Base-by-base conservation (phyloP, 2,329 filamentous ascomycete species). In the Colletotrichum eleusines region DNA sequence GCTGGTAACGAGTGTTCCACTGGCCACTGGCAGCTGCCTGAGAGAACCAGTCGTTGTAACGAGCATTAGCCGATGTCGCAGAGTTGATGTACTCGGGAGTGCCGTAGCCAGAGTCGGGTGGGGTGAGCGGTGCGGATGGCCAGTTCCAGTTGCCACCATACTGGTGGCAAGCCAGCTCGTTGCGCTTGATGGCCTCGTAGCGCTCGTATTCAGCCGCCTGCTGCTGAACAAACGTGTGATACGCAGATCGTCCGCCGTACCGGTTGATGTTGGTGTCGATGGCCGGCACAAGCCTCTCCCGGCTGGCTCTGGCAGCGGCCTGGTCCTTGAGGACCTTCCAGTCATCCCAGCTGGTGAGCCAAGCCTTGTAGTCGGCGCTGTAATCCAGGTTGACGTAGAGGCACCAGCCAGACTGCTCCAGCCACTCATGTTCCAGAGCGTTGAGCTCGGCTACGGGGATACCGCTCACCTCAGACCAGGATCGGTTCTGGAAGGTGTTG, bases 401-500 rank as follows among this genome's bases (percentile, higher is more conserved):
- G 74, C 91, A 88, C 91, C 94, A 97, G 75, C 90, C 87, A 79
- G 97, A 96, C 51, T 91, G 90, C 66, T 89, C 86, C 50, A 98
- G 87, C 95, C 95, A 98, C 76, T 97, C 92, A 76, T 92, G 89
- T 84, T 98, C 95, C 80, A 97, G 88, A 71, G 87, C 85, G 83
- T 97, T 97, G 75, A 98, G 87, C 78, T 97, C 94, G 3, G 88
- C 83, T 26, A 97, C 94, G 40, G 91, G 86, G 74, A 98, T 97
- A 72, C 93, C 94, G 81, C 94, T 97, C 63, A 98, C 95, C 78
- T 98, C 95, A 6, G 95, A 94, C 95, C 95, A 98, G 1, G 95
- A 97, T 66, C 94, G 92, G 83, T 97, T 98, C 86, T 97, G 95
- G 82, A 98, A 98, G 7, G 95, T 98, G 83, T 97, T 97, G 85